Evolutionary conservation across 164 flowering plant species (phyloP), one percentile per base, ranked within the genome.

Genomic region (Tinospora cordifolia): DNA sequence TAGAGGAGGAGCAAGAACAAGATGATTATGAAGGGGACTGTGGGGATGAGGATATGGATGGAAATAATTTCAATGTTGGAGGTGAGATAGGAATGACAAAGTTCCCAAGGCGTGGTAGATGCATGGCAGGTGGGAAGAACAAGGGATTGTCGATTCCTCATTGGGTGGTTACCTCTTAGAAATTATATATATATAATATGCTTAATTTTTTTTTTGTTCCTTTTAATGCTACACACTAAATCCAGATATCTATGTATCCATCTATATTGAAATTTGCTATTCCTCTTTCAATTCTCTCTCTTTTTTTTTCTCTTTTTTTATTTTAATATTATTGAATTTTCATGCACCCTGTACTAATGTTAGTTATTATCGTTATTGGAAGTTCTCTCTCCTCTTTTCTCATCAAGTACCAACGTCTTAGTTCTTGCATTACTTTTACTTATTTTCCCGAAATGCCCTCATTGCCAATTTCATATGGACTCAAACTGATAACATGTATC

Each of bases 111-210:
- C 79, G 66, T n/a, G 72, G 82, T 13, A 80, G 88, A 72, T 87
- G 93, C 86, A 85, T 79, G 41, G 90, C 81, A 73, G 80, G 86
- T 67, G 80, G 84, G 39, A 76, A 63, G 60, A 78, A 74, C 21
- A 82, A 80, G 39, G 71, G 77, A 69, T 66, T 84, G 76, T 71
- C 82, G 70, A 78, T 69, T 26, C 75, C 63, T 15, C 60, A 54
- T 63, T 87, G 83, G 74, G 87, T 85, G 59, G 78, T 86, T 22
- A 83, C 82, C 72, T 85, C 13, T 26, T 30, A 63, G 21, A 21
- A n/a, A 78, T n/a, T n/a, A n/a, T n/a, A n/a, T n/a, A n/a, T n/a
- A n/a, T n/a, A n/a, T n/a, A n/a, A n/a, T n/a, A n/a, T n/a, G n/a
- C n/a, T n/a, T n/a, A n/a, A n/a, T n/a, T n/a, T n/a, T n/a, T n/a